A percentile compares a stretch with the other conserved stretches of the same genome.
Conservation (phyloP, 352 stramenopile species). For the Phytopythium cucurbitacearum region DNA sequence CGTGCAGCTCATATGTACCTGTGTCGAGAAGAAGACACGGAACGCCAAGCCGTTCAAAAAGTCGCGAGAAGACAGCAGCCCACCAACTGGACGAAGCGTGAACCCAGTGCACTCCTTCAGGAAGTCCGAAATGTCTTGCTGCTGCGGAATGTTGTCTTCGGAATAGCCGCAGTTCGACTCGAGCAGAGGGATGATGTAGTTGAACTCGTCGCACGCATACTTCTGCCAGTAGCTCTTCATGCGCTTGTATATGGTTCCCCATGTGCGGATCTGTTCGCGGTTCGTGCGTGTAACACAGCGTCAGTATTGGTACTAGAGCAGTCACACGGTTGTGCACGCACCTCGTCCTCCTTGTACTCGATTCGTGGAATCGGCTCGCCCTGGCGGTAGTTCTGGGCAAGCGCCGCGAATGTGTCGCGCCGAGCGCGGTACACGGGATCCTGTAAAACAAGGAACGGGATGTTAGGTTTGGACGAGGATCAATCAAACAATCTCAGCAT, state of each 20-base stretch:
- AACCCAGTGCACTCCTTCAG: conserved; percentile 91
- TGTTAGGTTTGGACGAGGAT: no score
- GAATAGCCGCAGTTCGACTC: conserved; percentile 94
- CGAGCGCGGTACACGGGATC: conserved; percentile 90
- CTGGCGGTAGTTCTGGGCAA: conserved; percentile 88
- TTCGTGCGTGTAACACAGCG: neutral
- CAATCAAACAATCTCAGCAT: neutral
- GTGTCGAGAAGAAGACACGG: conserved; percentile 97
- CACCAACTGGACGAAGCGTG: conserved; percentile 91
- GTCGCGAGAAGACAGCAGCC: conserved; percentile 94
- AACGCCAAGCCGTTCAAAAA: conserved; percentile 98
- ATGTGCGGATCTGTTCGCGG: conserved; percentile 61
- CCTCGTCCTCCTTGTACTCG: conserved; percentile 94
- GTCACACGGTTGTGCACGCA: conserved; percentile 28
- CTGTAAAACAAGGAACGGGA: conserved; percentile 11
- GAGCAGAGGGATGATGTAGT: conserved; percentile 91
- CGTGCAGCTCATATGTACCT: conserved; percentile 28
- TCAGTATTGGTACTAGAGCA: neutral
- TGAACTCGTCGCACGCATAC: conserved; percentile 97
- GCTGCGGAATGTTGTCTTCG: conserved; percentile 94
- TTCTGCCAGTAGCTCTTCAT: conserved; percentile 93
- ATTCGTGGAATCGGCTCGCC: conserved; percentile 90
- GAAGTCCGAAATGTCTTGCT: conserved; percentile 94
- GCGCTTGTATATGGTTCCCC: conserved; percentile 90
- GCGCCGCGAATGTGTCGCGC: conserved; percentile 83